Percentiles rank a stretch among this genome's conserved stretches.
phyloP scores from a whole-genome alignment of 768 basidiomycete genomes.

The Pleurotus tuber-regium region DNA sequence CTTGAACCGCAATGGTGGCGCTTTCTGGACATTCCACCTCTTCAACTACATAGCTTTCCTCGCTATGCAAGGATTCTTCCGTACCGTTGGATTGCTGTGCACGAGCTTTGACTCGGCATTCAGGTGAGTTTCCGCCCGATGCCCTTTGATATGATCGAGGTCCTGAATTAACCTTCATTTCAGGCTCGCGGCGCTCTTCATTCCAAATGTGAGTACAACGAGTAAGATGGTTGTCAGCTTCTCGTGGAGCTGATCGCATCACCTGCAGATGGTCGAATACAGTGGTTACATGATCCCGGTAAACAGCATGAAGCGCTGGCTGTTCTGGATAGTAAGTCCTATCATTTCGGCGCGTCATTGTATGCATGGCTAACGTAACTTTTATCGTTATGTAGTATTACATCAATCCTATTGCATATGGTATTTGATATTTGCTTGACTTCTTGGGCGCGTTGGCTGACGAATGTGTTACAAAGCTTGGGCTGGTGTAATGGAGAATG shows the following conservation, averaged over 20 bases:
- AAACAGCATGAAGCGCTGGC: constrained; percentile 67
- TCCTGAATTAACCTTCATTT: constrained; percentile 17
- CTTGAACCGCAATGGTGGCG: constrained; percentile 41
- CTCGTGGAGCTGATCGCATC: background rate
- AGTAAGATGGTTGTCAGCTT: background rate
- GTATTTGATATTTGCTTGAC: constrained; percentile 25
- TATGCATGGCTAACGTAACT: constrained; percentile 15
- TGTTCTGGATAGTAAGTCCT: constrained; percentile 77
- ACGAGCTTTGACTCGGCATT: constrained; percentile 46
- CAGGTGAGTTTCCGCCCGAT: constrained; percentile 17
- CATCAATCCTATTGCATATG: constrained; percentile 75
- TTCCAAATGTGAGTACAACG: constrained; percentile 53
- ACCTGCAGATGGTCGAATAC: constrained; percentile 36
- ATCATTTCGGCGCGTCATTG: background rate
- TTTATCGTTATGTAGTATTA: constrained; percentile 50
- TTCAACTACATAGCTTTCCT: constrained; percentile 65
- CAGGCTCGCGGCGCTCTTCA: constrained; percentile 58
- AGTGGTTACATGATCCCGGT: constrained; percentile 69
- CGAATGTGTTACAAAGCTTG: constrained; percentile 42
- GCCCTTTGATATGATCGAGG: background rate
- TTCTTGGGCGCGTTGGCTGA: background rate
- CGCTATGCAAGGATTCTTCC: constrained; percentile 83
- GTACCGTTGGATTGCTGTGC: constrained; percentile 59
- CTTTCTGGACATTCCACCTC: constrained; percentile 59
- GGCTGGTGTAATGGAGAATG: constrained; percentile 81